Evolutionary conservation across 768 basidiomycete species (phyloP).

Genomic region (Suillus weaverae): DNA sequence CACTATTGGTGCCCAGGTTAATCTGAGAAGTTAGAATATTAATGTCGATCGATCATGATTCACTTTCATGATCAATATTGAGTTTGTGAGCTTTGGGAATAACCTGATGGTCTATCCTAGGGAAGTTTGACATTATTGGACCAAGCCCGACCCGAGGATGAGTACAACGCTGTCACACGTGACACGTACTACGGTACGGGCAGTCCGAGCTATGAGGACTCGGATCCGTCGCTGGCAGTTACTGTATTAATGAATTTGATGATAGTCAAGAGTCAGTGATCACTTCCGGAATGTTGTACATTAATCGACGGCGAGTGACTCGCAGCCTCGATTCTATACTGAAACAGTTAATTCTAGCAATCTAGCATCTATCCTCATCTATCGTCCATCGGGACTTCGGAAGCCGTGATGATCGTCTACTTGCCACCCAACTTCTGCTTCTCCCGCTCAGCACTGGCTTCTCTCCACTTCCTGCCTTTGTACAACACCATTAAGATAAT

Average conservation of each 20-base stretch:
- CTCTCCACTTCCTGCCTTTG: slow-evolving; percentile 63
- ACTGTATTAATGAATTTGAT: background rate
- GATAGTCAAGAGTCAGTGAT: background rate
- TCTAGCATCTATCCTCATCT: background rate
- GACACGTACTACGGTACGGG: too few relatives aligned
- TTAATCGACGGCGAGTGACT: background rate
- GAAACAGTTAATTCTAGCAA: background rate
- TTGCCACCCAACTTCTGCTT: slow-evolving; percentile 7
- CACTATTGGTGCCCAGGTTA: background rate
- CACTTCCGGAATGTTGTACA: background rate
- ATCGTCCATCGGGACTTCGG: background rate
- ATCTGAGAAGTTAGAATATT: background rate
- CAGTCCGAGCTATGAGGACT: background rate
- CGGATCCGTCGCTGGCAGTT: background rate
- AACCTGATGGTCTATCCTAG: background rate
- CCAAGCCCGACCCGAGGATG: background rate
- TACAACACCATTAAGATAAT: slow-evolving; percentile 58
- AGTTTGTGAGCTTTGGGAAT: background rate
- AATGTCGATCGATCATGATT: background rate
- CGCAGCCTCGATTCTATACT: background rate
- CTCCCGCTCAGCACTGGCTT: slow-evolving; percentile 47
- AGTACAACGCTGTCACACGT: too few relatives aligned
- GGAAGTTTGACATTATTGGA: background rate
- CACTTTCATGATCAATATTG: background rate
- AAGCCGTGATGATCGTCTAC: background rate